phyloP scores from a whole-genome alignment of 306 rosid genomes.

The Prunus persica region Prunus_persica_NCBIv2 NC_034014.1:21493501-21494000 shows the following conservation, averaged over 20 bases:
- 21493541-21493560: conserved; percentile 27
- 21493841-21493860: not conserved
- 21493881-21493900: conserved; percentile 17
- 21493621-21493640: too few relatives aligned
- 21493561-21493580: conserved; percentile 16
- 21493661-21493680: too few relatives aligned
- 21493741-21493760: too few relatives aligned
- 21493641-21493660: too few relatives aligned
- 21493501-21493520: conserved; percentile 17
- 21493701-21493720: too few relatives aligned
- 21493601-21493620: not conserved
- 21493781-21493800: too few relatives aligned
- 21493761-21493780: too few relatives aligned
- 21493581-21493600: conserved; percentile 29
- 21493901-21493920: conserved; percentile 24
- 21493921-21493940: not conserved
- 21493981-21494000: too few relatives aligned
- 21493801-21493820: not conserved
- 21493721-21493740: too few relatives aligned
- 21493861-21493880: conserved; percentile 13
- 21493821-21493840: not conserved
- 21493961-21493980: too few relatives aligned
- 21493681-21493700: too few relatives aligned
- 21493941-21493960: not conserved
- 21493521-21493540: conserved; percentile 23